Evolutionary conservation across 148 eudicot genomes (phyloP).

Genomic region (Diospyros lotus): DNA sequence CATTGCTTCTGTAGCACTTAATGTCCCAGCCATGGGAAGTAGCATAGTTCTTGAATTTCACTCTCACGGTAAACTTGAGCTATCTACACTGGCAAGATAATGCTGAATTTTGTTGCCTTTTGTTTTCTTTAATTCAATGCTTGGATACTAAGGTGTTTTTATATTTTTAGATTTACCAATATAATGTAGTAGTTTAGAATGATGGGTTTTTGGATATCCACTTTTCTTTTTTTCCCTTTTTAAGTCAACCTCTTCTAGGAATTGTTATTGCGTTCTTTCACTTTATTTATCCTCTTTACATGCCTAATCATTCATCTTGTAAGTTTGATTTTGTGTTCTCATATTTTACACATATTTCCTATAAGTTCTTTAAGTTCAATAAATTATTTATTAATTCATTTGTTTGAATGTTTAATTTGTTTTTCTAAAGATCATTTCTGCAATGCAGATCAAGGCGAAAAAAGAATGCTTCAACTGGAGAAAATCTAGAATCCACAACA

Average conservation of each 20-base stretch:
- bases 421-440: not conserved
- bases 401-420: not conserved
- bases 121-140: slow-evolving; percentile 1
- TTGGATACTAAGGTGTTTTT: not conserved
- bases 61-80: not conserved
- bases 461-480: slow-evolving; percentile 46
- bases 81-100: not conserved
- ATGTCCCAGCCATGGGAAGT: not conserved
- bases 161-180: not conserved
- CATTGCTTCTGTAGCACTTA: not conserved
- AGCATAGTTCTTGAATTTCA: not conserved
- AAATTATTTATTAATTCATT: not conserved
- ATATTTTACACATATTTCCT: too few species aligned
- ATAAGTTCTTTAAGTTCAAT: too few species aligned
- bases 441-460: slow-evolving; percentile 47
- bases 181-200: not conserved
- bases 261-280: not conserved
- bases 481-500: slow-evolving; percentile 34
- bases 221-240: not conserved
- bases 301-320: too few species aligned
- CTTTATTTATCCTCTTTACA: not conserved
- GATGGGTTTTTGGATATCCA: not conserved
- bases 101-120: not conserved
- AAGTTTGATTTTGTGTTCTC: too few species aligned
- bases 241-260: not conserved